phyloP scores from a whole-genome alignment of 2,329 filamentous ascomycete species.

The Ilyonectria sp. region DNA sequence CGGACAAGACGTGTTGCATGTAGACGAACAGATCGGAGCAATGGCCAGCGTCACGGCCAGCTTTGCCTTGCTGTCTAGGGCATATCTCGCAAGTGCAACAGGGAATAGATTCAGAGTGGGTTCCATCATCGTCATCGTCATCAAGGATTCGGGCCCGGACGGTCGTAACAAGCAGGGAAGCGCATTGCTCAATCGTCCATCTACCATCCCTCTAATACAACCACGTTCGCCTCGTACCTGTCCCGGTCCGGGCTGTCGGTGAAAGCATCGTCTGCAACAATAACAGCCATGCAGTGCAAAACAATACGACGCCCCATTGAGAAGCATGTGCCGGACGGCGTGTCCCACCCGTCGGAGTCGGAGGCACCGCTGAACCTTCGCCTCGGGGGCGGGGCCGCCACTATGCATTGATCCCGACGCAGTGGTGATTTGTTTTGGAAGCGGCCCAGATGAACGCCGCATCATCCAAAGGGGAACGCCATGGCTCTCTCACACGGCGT shows the following conservation, averaged over 20 bases:
- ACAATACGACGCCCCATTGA: constrained; percentile 10
- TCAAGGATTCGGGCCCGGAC: constrained; percentile 23
- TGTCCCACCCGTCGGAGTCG: constrained; percentile 8
- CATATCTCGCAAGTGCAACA: constrained; percentile 8
- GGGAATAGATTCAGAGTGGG: constrained; percentile 5
- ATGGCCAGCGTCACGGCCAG: background rate
- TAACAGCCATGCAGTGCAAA: constrained; percentile 4
- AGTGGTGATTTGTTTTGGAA: background rate
- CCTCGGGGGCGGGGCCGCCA: background rate
- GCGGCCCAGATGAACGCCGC: background rate
- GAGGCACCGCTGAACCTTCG: constrained; percentile 12
- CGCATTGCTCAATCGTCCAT: constrained; percentile 20
- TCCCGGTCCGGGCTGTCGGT: constrained; percentile 17
- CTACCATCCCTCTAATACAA: constrained; percentile 16
- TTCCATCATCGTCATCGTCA: constrained; percentile 17
- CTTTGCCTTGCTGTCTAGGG: constrained; percentile 2
- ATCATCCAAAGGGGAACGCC: background rate
- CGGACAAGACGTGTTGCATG: constrained; percentile 13
- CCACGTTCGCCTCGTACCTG: constrained; percentile 6
- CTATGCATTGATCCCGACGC: background rate
- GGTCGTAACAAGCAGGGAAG: constrained; percentile 6
- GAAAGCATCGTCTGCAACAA: background rate
- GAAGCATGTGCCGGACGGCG: constrained; percentile 7
- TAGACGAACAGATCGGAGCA: background rate
- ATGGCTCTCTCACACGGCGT: constrained; percentile 8